A percentile compares a stretch with the other conserved stretches of the same genome.
These are phyloP conservation scores for Pseudomonodictys pantanalensis DNA, from an alignment of 495 filamentous ascomycete genomes.

Conservation along the genomic window DNA sequence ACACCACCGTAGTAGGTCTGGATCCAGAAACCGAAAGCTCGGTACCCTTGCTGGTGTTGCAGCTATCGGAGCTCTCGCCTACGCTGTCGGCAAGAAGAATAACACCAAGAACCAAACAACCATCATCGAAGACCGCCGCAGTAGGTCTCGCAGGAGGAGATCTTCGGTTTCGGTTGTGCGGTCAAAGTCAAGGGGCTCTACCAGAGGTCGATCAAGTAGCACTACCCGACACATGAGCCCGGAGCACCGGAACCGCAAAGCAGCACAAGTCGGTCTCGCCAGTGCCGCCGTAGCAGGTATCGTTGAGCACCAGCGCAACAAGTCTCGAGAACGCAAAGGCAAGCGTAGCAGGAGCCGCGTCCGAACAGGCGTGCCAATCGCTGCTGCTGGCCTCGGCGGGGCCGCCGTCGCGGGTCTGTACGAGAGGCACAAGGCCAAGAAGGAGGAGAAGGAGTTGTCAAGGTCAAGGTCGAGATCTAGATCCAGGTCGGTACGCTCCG, in stretches of 20 bases:
- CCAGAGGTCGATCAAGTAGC: constrained; percentile 29
- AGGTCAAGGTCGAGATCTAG: constrained; percentile 58
- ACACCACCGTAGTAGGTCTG: constrained; percentile 46
- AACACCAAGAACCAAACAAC: constrained; percentile 61
- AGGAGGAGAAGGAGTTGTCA: constrained; percentile 56
- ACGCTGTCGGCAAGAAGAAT: constrained; percentile 63
- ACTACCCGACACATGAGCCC: constrained; percentile 43
- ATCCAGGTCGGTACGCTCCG: constrained; percentile 52
- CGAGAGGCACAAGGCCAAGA: constrained; percentile 68
- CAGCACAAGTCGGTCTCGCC: constrained; percentile 75
- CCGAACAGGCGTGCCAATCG: constrained; percentile 61
- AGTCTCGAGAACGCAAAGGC: constrained; percentile 58
- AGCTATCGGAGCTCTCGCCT: constrained; percentile 48
- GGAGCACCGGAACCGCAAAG: constrained; percentile 63
- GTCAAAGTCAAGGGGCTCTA: constrained; percentile 39
- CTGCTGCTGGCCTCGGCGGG: constrained; percentile 71
- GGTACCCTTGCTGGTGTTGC: constrained; percentile 80
- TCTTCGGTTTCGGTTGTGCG: constrained; percentile 46
- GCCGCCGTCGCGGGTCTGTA: constrained; percentile 79
- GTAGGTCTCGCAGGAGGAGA: constrained; percentile 65
- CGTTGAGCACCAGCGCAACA: constrained; percentile 69
- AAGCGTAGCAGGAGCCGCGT: constrained; percentile 60
- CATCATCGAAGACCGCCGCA: constrained; percentile 56
- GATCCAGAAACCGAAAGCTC: constrained; percentile 55
- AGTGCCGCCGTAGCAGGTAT: constrained; percentile 76